Conservation (phyloP, 306 rosid species). For the Cicer arietinum region DNA sequence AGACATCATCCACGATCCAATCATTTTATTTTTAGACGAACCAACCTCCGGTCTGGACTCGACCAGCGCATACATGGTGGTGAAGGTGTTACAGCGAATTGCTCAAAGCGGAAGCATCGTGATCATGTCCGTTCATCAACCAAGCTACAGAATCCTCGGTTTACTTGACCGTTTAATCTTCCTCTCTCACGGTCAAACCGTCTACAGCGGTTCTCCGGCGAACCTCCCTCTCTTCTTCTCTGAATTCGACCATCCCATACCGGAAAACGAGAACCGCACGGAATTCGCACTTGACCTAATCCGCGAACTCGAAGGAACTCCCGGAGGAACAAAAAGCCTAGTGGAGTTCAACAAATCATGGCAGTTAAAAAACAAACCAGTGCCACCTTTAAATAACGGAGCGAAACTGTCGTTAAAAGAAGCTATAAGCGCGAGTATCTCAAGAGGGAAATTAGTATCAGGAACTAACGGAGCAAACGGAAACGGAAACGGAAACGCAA, state of each 20-base stretch:
- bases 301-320: conserved; percentile 75
- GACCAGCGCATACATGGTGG: conserved; percentile 94
- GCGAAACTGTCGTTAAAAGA: conserved; percentile 62
- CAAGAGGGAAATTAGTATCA: conserved; percentile 75
- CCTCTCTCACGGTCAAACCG: conserved; percentile 86
- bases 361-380: conserved; percentile 47
- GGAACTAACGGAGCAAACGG: conserved; percentile 56
- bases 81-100: conserved; percentile 79
- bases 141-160: conserved; percentile 80
- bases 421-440: conserved; percentile 80
- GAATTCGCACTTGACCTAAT: conserved; percentile 86
- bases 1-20: conserved; percentile 90
- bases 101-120: conserved; percentile 92
- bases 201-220: conserved; percentile 68
- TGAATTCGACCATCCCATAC: conserved; percentile 81
- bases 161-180: conserved; percentile 76
- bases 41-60: conserved; percentile 95
- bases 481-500: conserved; percentile 38
- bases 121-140: conserved; percentile 84
- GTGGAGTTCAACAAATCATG: conserved; percentile 81
- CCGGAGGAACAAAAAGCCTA: conserved; percentile 63
- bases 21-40: conserved; percentile 83
- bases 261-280: conserved; percentile 76
- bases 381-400: neutral
- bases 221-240: conserved; percentile 59